Percentiles rank a stretch among this genome's conserved stretches.
Conservation (phyloP, 345 rosid genomes). For the Carallia pectinifolia region DNA sequence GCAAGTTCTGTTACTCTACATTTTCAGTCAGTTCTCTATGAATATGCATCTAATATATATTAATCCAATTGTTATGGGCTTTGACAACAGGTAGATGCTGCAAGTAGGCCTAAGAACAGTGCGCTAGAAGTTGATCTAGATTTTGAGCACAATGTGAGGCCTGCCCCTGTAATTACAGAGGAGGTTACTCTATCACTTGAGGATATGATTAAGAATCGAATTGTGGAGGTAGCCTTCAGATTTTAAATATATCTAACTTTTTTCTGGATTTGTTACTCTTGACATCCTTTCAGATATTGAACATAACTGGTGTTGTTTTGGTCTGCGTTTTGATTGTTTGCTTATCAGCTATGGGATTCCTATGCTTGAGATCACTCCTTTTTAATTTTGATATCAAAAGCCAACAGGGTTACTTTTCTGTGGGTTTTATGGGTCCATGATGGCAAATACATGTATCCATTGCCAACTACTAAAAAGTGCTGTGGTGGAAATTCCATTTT, state of each 20-base stretch:
- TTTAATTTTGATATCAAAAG: no score
- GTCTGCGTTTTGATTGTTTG: no score
- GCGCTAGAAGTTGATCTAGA: constrained; percentile 95
- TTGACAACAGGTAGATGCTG: constrained; percentile 68
- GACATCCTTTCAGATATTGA: background rate
- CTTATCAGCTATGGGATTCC: no score
- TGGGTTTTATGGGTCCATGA: no score
- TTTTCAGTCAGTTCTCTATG: background rate
- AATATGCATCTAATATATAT: background rate
- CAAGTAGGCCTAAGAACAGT: constrained; percentile 87
- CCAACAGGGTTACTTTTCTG: no score
- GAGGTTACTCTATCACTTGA: constrained; percentile 86
- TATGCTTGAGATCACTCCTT: no score
- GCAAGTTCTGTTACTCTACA: background rate
- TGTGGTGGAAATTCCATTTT: no score
- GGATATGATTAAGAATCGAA: constrained; percentile 74
- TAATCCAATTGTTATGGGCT: constrained; percentile 7
- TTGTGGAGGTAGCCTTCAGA: constrained; percentile 54
- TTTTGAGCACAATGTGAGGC: constrained; percentile 92
- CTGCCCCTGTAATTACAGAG: constrained; percentile 92
- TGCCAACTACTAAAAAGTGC: no score
- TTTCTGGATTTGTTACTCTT: background rate
- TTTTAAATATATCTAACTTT: background rate
- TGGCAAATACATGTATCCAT: no score
- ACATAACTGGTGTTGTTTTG: background rate